Evolutionary conservation across 352 stramenopile genomes (phyloP), one percentile per base, ranked within the genome.

Genomic region (Globisporangium viniferum): DNA sequence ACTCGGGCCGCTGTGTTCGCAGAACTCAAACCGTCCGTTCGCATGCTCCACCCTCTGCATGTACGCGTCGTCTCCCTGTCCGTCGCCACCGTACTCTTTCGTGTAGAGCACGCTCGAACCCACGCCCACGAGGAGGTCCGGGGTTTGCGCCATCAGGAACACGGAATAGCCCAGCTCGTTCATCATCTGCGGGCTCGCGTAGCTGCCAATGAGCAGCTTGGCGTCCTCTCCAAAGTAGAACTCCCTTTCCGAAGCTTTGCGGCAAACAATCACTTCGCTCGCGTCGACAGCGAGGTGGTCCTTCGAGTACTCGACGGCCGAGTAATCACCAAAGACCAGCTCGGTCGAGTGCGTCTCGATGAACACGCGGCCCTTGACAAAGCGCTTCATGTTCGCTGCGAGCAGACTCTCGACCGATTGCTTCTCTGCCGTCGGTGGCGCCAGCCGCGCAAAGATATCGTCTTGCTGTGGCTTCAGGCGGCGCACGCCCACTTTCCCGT

Each of bases 271-370:
- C 24, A 58, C 51, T 15, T 58, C 51, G 12, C 51, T 58, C 24
- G 51, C 51, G 2, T 58, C 51, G 24, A 58, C 51, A n/a, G 41
- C 41, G 15, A 49, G 41, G 41, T n/a, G 41, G 41, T 49, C 41
- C 5, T 49, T 49, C 15, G 41, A 49, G 41, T 49, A 49, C 41
- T 49, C 15, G 41, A 49, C 15, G 5, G 15, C 41, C 41, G 41
- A n/a, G 41, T 49, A 49, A 49, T 49, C 41, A 5, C 41, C 15
- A 49, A 20, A 29, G 22, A 53, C 4, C 10, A 29, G 31, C 56
- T 61, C 49, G 49, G 31, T 12, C 15, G 56, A 61, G 20, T 46
- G 56, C 33, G 56, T 61, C 33, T 61, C 56, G 31, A 61, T 61
- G 36, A 61, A 61, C 20, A 61, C 56, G 1, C 56, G 14, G 1